Evolutionary conservation across 805 yeast species (phyloP).

Genomic region (Zygosaccharomyces kombuchaensis): DNA sequence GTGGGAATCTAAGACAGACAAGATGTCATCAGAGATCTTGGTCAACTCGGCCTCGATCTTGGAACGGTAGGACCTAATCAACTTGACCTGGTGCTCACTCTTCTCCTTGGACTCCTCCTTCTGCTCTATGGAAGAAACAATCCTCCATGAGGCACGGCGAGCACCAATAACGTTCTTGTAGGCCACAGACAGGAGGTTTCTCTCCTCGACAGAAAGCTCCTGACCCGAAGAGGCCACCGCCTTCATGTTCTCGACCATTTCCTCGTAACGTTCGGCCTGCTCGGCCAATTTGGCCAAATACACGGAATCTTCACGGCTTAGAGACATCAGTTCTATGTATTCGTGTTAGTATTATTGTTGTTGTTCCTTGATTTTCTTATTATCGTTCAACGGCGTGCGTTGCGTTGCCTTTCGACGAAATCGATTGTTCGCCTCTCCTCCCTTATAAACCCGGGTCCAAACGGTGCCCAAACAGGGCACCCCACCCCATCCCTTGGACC

Average conservation of each 20-base stretch:
- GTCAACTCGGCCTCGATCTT: slow-evolving; percentile 91
- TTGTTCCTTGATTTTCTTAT: background rate
- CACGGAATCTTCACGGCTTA: slow-evolving; percentile 95
- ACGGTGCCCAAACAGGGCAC: no score
- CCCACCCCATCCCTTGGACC: slow-evolving; percentile 1
- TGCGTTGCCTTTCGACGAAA: background rate
- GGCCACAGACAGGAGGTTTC: slow-evolving; percentile 94
- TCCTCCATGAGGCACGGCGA: slow-evolving; percentile 99
- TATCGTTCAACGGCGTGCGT: background rate
- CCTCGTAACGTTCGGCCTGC: slow-evolving; percentile 99
- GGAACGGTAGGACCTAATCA: slow-evolving; percentile 90
- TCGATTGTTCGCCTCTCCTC: background rate
- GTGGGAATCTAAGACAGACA: slow-evolving; percentile 80
- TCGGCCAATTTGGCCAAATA: slow-evolving; percentile 97
- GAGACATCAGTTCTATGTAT: slow-evolving; percentile 48
- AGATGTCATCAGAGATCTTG: slow-evolving; percentile 90
- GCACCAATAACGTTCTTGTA: slow-evolving; percentile 98
- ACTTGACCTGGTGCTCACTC: slow-evolving; percentile 71
- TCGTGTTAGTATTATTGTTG: slow-evolving; percentile 4
- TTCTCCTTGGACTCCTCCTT: slow-evolving; percentile 96
- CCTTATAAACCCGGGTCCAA: slow-evolving; percentile 5
- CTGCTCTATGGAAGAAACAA: slow-evolving; percentile 96
- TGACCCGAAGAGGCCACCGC: slow-evolving; percentile 94
- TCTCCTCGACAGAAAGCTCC: slow-evolving; percentile 95
- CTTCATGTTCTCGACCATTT: slow-evolving; percentile 98